phyloP scores from a whole-genome alignment of 345 rosid species.

The Hevea brasiliensis region DNA sequence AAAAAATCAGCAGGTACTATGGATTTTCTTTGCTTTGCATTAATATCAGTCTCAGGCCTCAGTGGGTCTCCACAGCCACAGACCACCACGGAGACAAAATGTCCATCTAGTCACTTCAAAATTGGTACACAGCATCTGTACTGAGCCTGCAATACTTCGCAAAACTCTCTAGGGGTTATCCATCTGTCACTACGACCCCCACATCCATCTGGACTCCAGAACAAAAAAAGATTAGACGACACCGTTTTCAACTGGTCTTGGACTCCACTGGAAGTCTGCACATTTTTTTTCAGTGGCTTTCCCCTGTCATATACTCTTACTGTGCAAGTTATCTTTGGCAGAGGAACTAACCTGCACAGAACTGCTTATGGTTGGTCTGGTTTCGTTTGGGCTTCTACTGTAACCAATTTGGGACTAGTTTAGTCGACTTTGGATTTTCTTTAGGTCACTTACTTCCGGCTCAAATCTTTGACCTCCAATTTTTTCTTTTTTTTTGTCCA shows the following conservation, averaged over 20 bases:
- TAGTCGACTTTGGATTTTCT: not conserved
- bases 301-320: not conserved
- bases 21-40: not conserved
- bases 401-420: not conserved
- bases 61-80: not conserved
- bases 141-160: constrained; percentile 18
- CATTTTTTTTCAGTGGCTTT: not conserved
- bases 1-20: too few relatives aligned
- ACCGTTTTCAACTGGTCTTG: not conserved
- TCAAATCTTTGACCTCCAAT: too few relatives aligned
- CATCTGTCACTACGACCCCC: not conserved
- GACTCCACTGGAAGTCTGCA: not conserved
- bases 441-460: too few relatives aligned
- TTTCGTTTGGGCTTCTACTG: too few relatives aligned
- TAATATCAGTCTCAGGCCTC: constrained; percentile 17
- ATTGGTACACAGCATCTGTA: constrained; percentile 6
- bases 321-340: not conserved
- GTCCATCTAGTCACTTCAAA: constrained; percentile 27
- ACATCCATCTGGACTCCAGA: not conserved
- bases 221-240: constrained; percentile 7
- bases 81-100: constrained; percentile 10
- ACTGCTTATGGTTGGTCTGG: not conserved
- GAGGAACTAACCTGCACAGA: not conserved
- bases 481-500: too few relatives aligned
- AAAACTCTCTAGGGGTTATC: not conserved